A percentile compares a stretch with the other conserved stretches of the same genome.
These are phyloP conservation scores for Pyrenochaeta sp. DNA, from an alignment of 2,329 filamentous ascomycete species.

Conservation along the genomic window DNA sequence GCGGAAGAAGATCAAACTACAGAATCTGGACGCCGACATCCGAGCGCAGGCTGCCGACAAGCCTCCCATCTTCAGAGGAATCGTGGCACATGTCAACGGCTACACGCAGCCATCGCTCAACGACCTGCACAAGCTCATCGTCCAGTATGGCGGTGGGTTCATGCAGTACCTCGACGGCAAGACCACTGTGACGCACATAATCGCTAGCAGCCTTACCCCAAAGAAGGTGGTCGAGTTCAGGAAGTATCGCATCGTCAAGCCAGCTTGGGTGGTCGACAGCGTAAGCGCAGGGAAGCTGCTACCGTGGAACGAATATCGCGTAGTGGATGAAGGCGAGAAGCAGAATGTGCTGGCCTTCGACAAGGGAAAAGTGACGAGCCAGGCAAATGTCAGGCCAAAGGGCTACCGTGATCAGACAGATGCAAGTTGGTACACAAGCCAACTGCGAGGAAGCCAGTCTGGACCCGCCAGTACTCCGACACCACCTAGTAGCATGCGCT, in stretches of 20 bases:
- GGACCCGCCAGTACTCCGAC: conserved; percentile 38
- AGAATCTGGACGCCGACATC: conserved; percentile 88
- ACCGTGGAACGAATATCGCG: conserved; percentile 85
- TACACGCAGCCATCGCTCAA: conserved; percentile 95
- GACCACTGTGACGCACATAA: conserved; percentile 94
- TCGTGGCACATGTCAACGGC: conserved; percentile 91
- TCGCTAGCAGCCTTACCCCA: conserved; percentile 86
- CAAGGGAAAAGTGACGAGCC: conserved; percentile 71
- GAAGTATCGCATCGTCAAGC: conserved; percentile 90
- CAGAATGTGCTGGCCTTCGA: conserved; percentile 78
- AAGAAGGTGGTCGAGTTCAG: conserved; percentile 92
- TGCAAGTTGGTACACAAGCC: conserved; percentile 81
- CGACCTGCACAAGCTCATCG: conserved; percentile 85
- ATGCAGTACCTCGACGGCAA: conserved; percentile 95
- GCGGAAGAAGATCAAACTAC: conserved; percentile 95
- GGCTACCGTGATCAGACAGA: conserved; percentile 85
- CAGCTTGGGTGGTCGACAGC: conserved; percentile 92
- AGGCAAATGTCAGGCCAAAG: conserved; percentile 66
- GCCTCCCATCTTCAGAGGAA: conserved; percentile 86
- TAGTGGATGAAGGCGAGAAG: conserved; percentile 82
- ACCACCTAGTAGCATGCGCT: conserved; percentile 27
- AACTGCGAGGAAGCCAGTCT: conserved; percentile 62
- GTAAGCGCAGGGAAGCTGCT: conserved; percentile 80
- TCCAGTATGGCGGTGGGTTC: conserved; percentile 92
- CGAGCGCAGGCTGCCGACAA: conserved; percentile 73